Evolutionary conservation across 805 yeast genomes (phyloP), one percentile per base, ranked within the genome.

Genomic region (Hanseniaspora hatyaiensis): DNA sequence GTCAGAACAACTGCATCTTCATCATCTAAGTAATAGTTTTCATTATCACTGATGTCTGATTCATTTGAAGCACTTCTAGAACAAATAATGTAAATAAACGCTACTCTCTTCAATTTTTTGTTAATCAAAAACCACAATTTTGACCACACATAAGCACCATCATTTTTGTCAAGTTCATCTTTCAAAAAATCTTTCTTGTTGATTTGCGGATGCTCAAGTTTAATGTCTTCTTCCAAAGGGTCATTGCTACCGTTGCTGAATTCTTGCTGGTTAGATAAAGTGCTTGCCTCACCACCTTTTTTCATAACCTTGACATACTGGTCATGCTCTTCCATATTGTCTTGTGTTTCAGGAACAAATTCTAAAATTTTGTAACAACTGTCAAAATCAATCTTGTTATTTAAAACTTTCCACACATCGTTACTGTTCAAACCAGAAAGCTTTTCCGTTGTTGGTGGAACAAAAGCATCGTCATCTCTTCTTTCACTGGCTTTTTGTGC

Each of bases 91-190:
- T 84, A 83, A 15, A 92, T 61, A 61, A 82, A 89, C 1, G 94
- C 86, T 2, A 92, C 97, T 53, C 97, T 75, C 65, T 89, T 89
- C 65, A 82, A 76, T 58, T 84, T 82, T 65, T 86, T 89, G 66
- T 87, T 92, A 65, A 82, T 87, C 38, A 89, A 77, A 62, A 92
- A 92, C 81, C 94, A 89, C 73, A 85, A 84, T 59, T 80, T 43
- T n/a, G 47, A 43, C 47, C 47, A 43, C 6, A 43, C 47, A 43
- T 43, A 43, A 4, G 40, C 68, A 20, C 82, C 75, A 92, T 92
- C 84, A 26, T 75, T 59, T 3, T 70, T 67, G 3, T 78, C 78
- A 2, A 77, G 74, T 52, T 67, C 72, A 55, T 82, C 92, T 56
- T 80, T 83, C 42, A 76, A 56, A 34, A 82, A 79, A 8, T 82